Conservation (phyloP, 2,329 filamentous ascomycete species). For the Xylaria digitata region DNA sequence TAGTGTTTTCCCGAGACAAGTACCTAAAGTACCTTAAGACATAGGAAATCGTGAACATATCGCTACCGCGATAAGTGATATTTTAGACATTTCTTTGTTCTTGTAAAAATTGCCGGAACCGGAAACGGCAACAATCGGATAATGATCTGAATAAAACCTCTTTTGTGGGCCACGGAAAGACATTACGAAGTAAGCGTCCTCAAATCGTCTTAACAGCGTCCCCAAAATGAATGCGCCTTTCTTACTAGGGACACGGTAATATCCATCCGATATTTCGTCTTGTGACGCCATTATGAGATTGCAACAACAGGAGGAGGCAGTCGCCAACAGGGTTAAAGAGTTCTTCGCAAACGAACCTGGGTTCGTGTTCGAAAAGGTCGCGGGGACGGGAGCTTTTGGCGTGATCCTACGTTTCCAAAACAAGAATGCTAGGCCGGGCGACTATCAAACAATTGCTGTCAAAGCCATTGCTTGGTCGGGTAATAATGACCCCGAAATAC, state of each 20-base stretch:
- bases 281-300: background rate
- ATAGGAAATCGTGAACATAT: too few species aligned
- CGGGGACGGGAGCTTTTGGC: background rate
- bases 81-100: background rate
- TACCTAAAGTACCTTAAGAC: too few species aligned
- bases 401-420: slow-evolving; percentile 2
- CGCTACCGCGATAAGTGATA: too few species aligned
- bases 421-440: background rate
- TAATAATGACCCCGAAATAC: background rate
- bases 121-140: background rate
- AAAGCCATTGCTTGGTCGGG: background rate
- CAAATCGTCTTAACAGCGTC: background rate
- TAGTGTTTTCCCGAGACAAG: too few species aligned
- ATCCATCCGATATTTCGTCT: background rate
- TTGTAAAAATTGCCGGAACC: background rate
- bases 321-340: background rate
- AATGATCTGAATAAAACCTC: background rate
- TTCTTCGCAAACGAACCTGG: background rate
- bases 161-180: background rate
- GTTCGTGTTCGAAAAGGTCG: slow-evolving; percentile 1
- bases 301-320: background rate
- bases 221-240: background rate
- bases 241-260: background rate
- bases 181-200: background rate
- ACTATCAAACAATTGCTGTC: background rate